Evolutionary conservation across 768 basidiomycete species (phyloP).

Genomic region (Leccinum subgranulosum): DNA sequence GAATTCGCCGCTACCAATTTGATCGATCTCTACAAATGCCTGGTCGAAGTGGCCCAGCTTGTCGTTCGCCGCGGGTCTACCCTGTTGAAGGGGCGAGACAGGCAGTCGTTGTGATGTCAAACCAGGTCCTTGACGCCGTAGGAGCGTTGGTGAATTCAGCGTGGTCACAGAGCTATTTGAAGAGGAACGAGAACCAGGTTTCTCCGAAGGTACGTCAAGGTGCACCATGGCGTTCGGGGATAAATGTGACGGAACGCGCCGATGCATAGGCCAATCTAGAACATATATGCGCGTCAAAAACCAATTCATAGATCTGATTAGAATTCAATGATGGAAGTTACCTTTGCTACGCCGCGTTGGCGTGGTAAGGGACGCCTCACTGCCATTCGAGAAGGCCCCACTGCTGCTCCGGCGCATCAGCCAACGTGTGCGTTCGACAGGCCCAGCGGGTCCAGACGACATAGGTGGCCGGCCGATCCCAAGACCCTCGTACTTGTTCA

Average conservation of each 20-base stretch:
- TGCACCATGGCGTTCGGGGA: conserved; percentile 44
- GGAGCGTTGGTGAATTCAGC: conserved; percentile 45
- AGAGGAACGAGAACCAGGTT: conserved; percentile 55
- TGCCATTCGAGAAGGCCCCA: conserved; percentile 76
- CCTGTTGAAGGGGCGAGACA: conserved; percentile 20
- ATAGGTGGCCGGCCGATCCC: conserved; percentile 59
- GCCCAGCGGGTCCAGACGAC: conserved; percentile 26
- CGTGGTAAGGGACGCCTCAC: conserved; percentile 60
- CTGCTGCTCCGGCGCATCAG: conserved; percentile 77
- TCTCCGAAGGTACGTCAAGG: conserved; percentile 37
- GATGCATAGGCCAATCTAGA: conserved; percentile 56
- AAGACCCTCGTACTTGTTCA: conserved; percentile 56
- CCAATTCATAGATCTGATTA: background rate
- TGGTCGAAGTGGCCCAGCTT: conserved; percentile 70
- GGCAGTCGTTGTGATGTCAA: conserved; percentile 22
- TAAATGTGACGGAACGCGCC: conserved; percentile 45
- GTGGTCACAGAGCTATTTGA: conserved; percentile 50
- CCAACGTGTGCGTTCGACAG: conserved; percentile 51
- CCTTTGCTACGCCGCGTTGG: conserved; percentile 57
- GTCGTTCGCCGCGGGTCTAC: conserved; percentile 41
- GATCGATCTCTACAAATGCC: conserved; percentile 76
- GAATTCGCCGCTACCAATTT: conserved; percentile 90
- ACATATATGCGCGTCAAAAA: background rate
- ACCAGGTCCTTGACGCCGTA: conserved; percentile 31
- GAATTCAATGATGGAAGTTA: conserved; percentile 47